These are phyloP conservation scores for Jaapia argillacea DNA, from an alignment of 768 basidiomycete species.

Conservation along the genomic window DNA sequence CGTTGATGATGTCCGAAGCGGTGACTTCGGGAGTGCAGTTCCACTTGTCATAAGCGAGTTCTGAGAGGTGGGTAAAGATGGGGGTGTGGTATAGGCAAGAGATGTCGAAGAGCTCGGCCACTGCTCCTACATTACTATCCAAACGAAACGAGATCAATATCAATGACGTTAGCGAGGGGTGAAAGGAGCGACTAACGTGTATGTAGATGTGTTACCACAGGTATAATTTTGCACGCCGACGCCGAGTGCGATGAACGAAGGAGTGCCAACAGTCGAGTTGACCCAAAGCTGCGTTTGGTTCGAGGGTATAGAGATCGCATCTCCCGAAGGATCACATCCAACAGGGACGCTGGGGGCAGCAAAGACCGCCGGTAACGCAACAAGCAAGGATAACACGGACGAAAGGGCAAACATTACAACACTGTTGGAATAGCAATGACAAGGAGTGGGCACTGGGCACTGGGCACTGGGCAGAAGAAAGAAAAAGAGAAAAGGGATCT, in stretches of 20 bases:
- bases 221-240: conserved; percentile 49
- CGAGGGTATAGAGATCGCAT: conserved; percentile 16
- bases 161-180: not conserved
- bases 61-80: conserved; percentile 20
- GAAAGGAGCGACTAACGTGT: conserved; percentile 24
- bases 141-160: conserved; percentile 2
- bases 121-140: conserved; percentile 36
- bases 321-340: conserved; percentile 15
- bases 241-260: conserved; percentile 34
- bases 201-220: conserved; percentile 27
- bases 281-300: conserved; percentile 23
- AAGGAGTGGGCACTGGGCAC: no score
- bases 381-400: not conserved
- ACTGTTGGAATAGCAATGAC: no score
- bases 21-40: conserved; percentile 11
- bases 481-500: no score
- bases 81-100: conserved; percentile 32
- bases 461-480: no score
- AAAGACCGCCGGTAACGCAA: not conserved
- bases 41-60: conserved; percentile 23
- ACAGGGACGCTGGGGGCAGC: not conserved
- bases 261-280: conserved; percentile 23
- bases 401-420: no score
- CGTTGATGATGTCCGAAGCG: conserved; percentile 8
- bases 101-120: conserved; percentile 45